Conservation (phyloP, 768 basidiomycete species). For the Rhizopogon salebrosus region DNA sequence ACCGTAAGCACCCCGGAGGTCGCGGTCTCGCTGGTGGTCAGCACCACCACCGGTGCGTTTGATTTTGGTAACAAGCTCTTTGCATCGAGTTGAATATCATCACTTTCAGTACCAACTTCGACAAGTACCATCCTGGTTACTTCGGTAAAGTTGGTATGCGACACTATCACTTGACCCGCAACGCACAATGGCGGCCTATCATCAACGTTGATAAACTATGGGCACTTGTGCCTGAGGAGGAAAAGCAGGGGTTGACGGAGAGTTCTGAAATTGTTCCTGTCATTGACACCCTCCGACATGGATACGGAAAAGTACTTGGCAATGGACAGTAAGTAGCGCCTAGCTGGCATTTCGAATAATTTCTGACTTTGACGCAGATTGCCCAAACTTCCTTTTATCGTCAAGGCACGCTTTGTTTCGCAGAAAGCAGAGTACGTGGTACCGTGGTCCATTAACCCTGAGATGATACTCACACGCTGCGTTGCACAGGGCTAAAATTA, state of each 20-base stretch:
- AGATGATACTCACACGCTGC: constrained; percentile 14
- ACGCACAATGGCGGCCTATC: constrained; percentile 86
- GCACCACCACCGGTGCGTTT: constrained; percentile 93
- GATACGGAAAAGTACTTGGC: constrained; percentile 93
- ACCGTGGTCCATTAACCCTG: constrained; percentile 11
- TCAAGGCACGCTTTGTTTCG: constrained; percentile 96
- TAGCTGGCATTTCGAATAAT: background rate
- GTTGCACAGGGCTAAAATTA: constrained; percentile 64
- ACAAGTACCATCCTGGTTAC: constrained; percentile 99
- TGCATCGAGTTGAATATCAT: background rate
- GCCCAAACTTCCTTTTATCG: constrained; percentile 90
- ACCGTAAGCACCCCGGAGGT: constrained; percentile 99
- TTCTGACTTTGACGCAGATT: constrained; percentile 41
- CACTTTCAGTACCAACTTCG: constrained; percentile 78
- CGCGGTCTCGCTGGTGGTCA: constrained; percentile 99
- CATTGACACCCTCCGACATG: constrained; percentile 78
- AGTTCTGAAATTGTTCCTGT: constrained; percentile 87
- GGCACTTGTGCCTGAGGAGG: constrained; percentile 80
- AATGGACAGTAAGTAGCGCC: constrained; percentile 71
- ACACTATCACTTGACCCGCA: constrained; percentile 92
- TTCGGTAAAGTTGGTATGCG: constrained; percentile 99
- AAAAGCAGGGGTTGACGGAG: constrained; percentile 74
- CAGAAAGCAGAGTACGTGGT: constrained; percentile 68
- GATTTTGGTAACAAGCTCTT: background rate
- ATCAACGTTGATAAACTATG: constrained; percentile 99